Evolutionary conservation across 352 stramenopile species (phyloP), one percentile per base, ranked within the genome.

Genomic region (Pythium oligandrum): DNA sequence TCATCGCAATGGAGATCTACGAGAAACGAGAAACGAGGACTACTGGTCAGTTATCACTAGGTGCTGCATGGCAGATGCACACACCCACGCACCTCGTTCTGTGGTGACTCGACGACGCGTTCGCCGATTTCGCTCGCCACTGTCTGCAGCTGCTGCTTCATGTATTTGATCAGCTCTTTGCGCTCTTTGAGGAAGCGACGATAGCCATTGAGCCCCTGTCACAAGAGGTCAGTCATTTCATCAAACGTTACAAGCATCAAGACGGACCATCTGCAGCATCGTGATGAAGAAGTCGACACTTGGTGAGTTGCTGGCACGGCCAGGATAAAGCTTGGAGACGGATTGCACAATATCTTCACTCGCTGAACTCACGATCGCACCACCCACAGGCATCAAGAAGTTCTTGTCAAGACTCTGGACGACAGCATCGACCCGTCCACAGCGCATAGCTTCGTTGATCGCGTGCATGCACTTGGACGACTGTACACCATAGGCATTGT

Each of bases 341-440:
- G 58, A 66, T 31, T 83, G 63, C 59, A 98, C 80, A 4, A 98
- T 55, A 31, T 74, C 75, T 30, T 79, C 57, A 34, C 88, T 78
- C 1, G 83, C 63, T 31, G 83, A 86, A 49, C 71, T 78, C 34
- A 97, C 77, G 64, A 97, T 88, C n/a, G 86, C 74, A 26, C 89
- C 92, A 32, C 94, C 96, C 0, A 99, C 96, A 2, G 97, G 97
- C 42, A 99, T 92, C 51, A 99, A 70, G 68, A 99, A 99, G 70
- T 99, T 99, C 68, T 99, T 99, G 78, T 99, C 97, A 2, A 97
- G 98, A 59, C 88, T 98, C 64, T 98, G 97, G 33, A 99, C 92
- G 43, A 99, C 85, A 6, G 91, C 90, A 75, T 99, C 96, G 5
- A 99, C 96, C 39, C 94, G 80, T 4, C 94, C 96, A 32, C 91